A percentile compares a stretch with the other conserved stretches of the same genome.
Conservation (phyloP, 129 eudicot genomes). For the sunflower (Helianthus annuus) region DNA sequence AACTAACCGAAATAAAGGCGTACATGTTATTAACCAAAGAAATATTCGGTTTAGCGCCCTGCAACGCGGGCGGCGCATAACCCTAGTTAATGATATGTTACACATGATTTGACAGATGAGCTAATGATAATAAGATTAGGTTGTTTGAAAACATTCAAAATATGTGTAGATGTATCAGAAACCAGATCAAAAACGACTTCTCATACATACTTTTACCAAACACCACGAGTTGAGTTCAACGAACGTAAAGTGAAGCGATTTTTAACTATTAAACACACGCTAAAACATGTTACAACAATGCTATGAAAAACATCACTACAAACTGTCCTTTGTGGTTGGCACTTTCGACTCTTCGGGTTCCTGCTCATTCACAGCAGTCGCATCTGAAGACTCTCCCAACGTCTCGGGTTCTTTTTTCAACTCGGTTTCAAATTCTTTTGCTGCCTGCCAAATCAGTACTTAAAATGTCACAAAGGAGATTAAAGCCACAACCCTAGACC, state of each 20-base stretch:
- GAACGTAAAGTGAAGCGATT: background rate
- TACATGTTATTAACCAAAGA: no score
- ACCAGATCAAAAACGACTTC: slow-evolving; percentile 24
- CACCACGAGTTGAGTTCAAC: background rate
- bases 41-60: no score
- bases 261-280: slow-evolving; percentile 19
- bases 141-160: no score
- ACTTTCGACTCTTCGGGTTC: slow-evolving; percentile 46
- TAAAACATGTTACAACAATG: slow-evolving; percentile 23
- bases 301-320: slow-evolving; percentile 11
- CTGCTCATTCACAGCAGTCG: slow-evolving; percentile 34
- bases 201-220: slow-evolving; percentile 22
- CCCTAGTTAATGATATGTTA: no score
- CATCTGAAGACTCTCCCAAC: slow-evolving; percentile 35
- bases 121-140: no score
- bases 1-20: no score
- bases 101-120: no score
- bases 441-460: slow-evolving; percentile 55
- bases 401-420: slow-evolving; percentile 67
- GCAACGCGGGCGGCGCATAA: no score
- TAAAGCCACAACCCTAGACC: background rate
- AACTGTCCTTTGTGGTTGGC: slow-evolving; percentile 48
- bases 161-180: background rate
- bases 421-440: slow-evolving; percentile 78
- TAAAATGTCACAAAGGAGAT: background rate